Conservation (phyloP, 129 eudicot species). For the Erigeron canadensis region DNA sequence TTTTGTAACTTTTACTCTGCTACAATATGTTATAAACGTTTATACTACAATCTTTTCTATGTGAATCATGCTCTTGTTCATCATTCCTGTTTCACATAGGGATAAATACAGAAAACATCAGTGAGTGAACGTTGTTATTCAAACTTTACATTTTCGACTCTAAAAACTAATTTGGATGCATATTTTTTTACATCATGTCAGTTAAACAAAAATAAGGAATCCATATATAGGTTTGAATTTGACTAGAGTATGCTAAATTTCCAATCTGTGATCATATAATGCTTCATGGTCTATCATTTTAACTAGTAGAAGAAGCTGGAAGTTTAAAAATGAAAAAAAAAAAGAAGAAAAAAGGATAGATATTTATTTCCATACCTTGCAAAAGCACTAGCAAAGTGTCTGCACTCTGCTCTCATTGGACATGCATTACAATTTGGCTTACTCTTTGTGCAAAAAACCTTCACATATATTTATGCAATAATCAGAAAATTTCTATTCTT, state of each 20-base stretch:
- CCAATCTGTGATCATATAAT: background rate
- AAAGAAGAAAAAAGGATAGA: too few relatives aligned
- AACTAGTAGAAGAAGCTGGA: background rate
- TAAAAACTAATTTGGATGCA: background rate
- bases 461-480: constrained; percentile 17
- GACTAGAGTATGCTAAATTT: constrained; percentile 4
- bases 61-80: background rate
- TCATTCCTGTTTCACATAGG: background rate
- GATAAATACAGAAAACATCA: background rate
- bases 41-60: background rate
- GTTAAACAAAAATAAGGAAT: background rate
- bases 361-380: constrained; percentile 55
- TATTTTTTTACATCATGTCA: background rate
- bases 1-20: too few relatives aligned
- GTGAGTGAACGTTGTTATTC: background rate
- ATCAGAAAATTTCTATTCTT: background rate
- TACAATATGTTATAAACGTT: too few relatives aligned
- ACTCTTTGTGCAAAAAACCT: constrained; percentile 98
- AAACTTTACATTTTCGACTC: background rate
- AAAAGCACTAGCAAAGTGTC: constrained; percentile 98
- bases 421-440: constrained; percentile 97
- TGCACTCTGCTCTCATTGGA: constrained; percentile 95
- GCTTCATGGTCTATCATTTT: background rate
- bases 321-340: background rate
- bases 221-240: background rate